Evolutionary conservation across 2,329 filamentous ascomycete species (phyloP).

Genomic region (Fusarium albosuccineum): DNA sequence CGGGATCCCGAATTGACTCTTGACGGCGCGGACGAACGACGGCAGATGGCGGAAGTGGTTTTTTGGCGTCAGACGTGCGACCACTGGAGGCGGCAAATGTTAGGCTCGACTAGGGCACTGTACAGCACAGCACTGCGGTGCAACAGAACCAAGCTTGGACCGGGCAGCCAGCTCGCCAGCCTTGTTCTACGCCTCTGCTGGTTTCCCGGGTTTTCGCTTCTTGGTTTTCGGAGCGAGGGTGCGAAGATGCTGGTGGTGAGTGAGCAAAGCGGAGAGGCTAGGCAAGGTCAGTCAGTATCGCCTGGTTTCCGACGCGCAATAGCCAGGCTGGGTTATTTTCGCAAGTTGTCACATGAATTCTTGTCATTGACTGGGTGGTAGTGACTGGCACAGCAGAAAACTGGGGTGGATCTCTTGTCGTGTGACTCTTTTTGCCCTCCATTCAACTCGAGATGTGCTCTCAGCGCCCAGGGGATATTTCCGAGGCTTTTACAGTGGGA

Average conservation of each 20-base stretch:
- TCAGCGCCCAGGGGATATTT: not conserved
- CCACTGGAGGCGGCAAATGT: not conserved
- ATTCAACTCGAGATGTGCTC: not conserved
- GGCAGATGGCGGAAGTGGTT: not conserved
- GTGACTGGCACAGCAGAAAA: not conserved
- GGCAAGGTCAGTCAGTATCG: not conserved
- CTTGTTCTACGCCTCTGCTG: not conserved
- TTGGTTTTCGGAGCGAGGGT: slow-evolving; percentile 11
- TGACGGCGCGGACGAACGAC: not conserved
- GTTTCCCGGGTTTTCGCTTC: too few species aligned
- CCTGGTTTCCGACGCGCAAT: not conserved
- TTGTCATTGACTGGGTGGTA: not conserved
- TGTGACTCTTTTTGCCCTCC: slow-evolving; percentile 8
- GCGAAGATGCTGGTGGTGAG: slow-evolving; percentile 6
- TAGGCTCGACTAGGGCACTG: not conserved
- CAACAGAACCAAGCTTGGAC: not conserved
- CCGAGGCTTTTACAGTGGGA: slow-evolving; percentile 8
- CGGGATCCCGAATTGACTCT: slow-evolving; percentile 13
- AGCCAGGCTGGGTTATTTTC: slow-evolving; percentile 1
- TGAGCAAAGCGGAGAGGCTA: slow-evolving; percentile 9
- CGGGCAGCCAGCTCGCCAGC: not conserved
- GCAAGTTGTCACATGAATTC: not conserved
- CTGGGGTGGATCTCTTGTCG: slow-evolving; percentile 1
- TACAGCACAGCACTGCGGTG: not conserved
- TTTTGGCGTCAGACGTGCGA: not conserved